Percentiles rank a stretch among this genome's conserved stretches.
Evolutionary conservation across 2,329 filamentous ascomycete species (phyloP).

Genomic region (Talaromyces sp.): DNA sequence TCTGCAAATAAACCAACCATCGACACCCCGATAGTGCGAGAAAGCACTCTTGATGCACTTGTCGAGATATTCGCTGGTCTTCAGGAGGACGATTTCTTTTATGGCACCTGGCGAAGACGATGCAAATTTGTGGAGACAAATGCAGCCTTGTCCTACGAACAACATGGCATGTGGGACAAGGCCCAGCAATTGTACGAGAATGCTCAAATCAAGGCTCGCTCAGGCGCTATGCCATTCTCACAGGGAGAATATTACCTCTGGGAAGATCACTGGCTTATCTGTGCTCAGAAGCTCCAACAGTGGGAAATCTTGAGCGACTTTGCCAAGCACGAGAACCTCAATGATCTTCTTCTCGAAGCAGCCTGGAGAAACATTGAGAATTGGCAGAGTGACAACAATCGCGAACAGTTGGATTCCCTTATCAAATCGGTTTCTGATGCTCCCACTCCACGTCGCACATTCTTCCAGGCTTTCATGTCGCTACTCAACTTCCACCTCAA

Average conservation of each 20-base stretch:
- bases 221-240: constrained; percentile 92
- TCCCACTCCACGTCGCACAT: constrained; percentile 85
- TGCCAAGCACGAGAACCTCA: constrained; percentile 97
- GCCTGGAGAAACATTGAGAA: constrained; percentile 95
- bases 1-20: constrained; percentile 78
- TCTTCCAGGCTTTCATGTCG: constrained; percentile 98
- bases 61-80: constrained; percentile 86
- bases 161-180: constrained; percentile 99
- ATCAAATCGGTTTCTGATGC: constrained; percentile 98
- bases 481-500: constrained; percentile 91
- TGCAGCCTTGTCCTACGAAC: constrained; percentile 93
- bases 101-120: constrained; percentile 90
- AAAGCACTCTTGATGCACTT: constrained; percentile 95
- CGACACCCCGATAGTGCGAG: constrained; percentile 77
- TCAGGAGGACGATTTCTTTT: constrained; percentile 95
- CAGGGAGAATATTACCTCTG: constrained; percentile 97
- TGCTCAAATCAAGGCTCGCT: constrained; percentile 94
- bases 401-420: constrained; percentile 84
- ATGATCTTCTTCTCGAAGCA: constrained; percentile 90
- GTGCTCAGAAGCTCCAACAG: constrained; percentile 95
- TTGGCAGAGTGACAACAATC: constrained; percentile 82
- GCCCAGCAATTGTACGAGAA: constrained; percentile 95
- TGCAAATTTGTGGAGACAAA: constrained; percentile 98
- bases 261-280: constrained; percentile 99
- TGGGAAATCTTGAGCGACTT: constrained; percentile 98